Conservation (phyloP, 108 stramenopile species). For the Chaetoceros tenuissimus region DNA sequence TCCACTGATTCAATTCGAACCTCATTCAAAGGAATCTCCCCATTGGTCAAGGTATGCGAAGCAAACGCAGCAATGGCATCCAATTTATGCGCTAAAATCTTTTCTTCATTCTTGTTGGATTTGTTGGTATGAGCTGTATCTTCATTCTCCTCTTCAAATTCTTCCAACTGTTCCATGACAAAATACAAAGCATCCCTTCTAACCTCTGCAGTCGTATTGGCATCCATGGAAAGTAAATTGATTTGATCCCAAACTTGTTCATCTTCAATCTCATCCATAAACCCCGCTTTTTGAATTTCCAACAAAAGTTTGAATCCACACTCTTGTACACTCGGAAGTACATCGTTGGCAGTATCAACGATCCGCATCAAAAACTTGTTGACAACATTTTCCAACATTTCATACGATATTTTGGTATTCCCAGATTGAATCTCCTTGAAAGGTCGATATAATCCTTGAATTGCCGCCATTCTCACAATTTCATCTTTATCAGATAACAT, state of each 20-base stretch:
- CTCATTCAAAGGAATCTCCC: slow-evolving; percentile 50
- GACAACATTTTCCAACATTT: slow-evolving; percentile 47
- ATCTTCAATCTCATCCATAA: slow-evolving; percentile 75
- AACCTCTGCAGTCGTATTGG: slow-evolving; percentile 41
- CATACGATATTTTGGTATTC: slow-evolving; percentile 40
- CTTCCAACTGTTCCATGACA: slow-evolving; percentile 77
- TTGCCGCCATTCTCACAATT: slow-evolving; percentile 52
- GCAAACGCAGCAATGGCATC: slow-evolving; percentile 54
- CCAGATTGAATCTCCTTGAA: slow-evolving; percentile 25
- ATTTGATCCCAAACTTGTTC: slow-evolving; percentile 69
- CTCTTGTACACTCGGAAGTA: slow-evolving; percentile 59
- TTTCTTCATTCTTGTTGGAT: slow-evolving; percentile 22
- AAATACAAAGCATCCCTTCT: slow-evolving; percentile 67
- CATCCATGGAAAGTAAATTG: slow-evolving; percentile 58
- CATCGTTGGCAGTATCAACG: slow-evolving; percentile 49
- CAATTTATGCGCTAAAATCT: slow-evolving; percentile 20
- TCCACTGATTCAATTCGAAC: slow-evolving; percentile 55
- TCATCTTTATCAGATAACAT: slow-evolving; percentile 68
- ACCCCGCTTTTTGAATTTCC: slow-evolving; percentile 44
- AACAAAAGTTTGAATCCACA: slow-evolving; percentile 56
- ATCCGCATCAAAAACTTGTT: slow-evolving; percentile 62
- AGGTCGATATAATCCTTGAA: slow-evolving; percentile 52
- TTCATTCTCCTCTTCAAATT: slow-evolving; percentile 62
- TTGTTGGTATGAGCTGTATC: slow-evolving; percentile 27
- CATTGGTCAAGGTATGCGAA: slow-evolving; percentile 50